Conservation (phyloP, 768 basidiomycete species). For the Suillus clintonianus region DNA sequence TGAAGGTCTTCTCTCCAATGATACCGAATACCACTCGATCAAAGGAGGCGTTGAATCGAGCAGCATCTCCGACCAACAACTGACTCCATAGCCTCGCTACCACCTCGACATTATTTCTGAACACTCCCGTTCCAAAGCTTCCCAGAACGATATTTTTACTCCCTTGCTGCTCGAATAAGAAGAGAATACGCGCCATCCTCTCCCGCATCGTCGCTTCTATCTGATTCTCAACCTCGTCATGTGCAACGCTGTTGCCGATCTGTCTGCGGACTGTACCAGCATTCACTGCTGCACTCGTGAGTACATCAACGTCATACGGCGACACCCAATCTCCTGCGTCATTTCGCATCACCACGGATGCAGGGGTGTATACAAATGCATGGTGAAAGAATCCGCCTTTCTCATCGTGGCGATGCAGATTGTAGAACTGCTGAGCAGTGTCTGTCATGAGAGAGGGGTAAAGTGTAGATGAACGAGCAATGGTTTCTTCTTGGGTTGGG, state of each 20-base stretch:
- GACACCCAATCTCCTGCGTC: slow-evolving; percentile 53
- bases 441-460: slow-evolving; percentile 54
- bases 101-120: slow-evolving; percentile 37
- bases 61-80: slow-evolving; percentile 30
- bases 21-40: slow-evolving; percentile 44
- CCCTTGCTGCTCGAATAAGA: slow-evolving; percentile 57
- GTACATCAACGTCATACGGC: slow-evolving; percentile 56
- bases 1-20: slow-evolving; percentile 36
- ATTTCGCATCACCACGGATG: slow-evolving; percentile 55
- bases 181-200: slow-evolving; percentile 63
- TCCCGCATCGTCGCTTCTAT: slow-evolving; percentile 60
- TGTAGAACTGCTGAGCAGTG: slow-evolving; percentile 56
- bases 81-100: slow-evolving; percentile 44
- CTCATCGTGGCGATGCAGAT: slow-evolving; percentile 40
- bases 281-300: slow-evolving; percentile 72
- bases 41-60: slow-evolving; percentile 39
- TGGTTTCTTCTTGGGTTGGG: slow-evolving; percentile 71
- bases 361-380: slow-evolving; percentile 68
- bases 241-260: slow-evolving; percentile 11
- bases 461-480: slow-evolving; percentile 68
- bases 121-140: slow-evolving; percentile 74
- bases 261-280: slow-evolving; percentile 43
- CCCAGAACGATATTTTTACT: slow-evolving; percentile 60
- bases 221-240: slow-evolving; percentile 20
- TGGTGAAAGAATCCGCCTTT: slow-evolving; percentile 62